Conservation (phyloP, 129 eudicot species). For the Flaveria robusta region DNA sequence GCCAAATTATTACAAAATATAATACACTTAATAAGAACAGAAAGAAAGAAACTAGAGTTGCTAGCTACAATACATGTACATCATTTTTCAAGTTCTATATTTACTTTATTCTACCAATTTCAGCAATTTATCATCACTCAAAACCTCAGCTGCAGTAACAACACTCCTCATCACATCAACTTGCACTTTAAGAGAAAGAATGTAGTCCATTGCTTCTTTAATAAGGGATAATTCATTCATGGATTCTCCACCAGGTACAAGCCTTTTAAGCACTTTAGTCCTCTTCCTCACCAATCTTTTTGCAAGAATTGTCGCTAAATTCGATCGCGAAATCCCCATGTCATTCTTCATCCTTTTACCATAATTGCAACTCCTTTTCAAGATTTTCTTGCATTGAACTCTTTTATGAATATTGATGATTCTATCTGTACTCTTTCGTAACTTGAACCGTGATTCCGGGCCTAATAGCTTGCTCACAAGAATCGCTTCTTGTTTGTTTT, state of each 20-base stretch:
- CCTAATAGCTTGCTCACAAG: conserved; percentile 39
- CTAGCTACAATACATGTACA: conserved; percentile 35
- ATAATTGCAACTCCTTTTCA: conserved; percentile 41
- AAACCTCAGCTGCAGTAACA: conserved; percentile 45
- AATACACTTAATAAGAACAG: conserved; percentile 5
- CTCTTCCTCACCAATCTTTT: conserved; percentile 61
- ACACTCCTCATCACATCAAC: conserved; percentile 76
- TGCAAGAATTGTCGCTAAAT: conserved; percentile 45
- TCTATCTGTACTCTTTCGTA: not conserved
- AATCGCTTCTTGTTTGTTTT: conserved; percentile 26
- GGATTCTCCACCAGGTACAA: conserved; percentile 77
- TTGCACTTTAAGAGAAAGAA: conserved; percentile 59
- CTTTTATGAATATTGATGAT: conserved; percentile 23
- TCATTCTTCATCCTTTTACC: conserved; percentile 30
- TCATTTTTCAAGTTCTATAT: conserved; percentile 18
- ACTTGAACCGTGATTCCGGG: not conserved
- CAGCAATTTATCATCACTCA: conserved; percentile 25
- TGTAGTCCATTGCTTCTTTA: conserved; percentile 75
- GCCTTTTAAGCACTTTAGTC: conserved; percentile 63
- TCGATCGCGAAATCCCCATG: not conserved
- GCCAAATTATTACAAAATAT: not conserved
- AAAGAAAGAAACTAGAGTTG: conserved; percentile 26
- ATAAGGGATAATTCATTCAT: conserved; percentile 61
- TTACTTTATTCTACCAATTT: conserved; percentile 20
- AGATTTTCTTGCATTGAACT: conserved; percentile 48